These are phyloP conservation scores for Flaveria floridana DNA, from an alignment of 140 eudicot genomes.

Conservation along the genomic window DNA sequence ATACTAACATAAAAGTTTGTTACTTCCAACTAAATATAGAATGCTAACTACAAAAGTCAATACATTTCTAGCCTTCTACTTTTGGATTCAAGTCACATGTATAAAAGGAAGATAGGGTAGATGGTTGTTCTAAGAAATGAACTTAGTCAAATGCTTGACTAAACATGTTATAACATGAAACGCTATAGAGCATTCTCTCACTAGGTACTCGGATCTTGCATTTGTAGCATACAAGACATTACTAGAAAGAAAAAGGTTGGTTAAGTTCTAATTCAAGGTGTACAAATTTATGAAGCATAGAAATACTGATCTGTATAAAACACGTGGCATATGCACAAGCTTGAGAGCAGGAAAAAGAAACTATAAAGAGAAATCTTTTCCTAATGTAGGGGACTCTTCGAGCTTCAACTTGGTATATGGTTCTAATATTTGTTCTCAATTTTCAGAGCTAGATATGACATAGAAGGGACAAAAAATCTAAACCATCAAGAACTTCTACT, in stretches of 20 bases:
- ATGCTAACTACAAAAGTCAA: not conserved
- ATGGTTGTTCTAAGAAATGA: not conserved
- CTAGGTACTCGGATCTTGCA: not conserved
- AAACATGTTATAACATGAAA: not conserved
- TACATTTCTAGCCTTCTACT: not conserved
- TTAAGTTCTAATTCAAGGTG: conserved; percentile 8
- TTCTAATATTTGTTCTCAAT: too few species aligned
- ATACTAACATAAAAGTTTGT: not conserved
- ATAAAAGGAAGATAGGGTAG: not conserved
- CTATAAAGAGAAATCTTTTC: not conserved
- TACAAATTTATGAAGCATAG: not conserved
- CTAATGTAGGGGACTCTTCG: not conserved
- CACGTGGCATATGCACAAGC: conserved; percentile 1
- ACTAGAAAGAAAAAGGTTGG: not conserved
- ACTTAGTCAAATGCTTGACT: not conserved
- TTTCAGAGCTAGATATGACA: too few species aligned
- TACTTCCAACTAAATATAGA: not conserved
- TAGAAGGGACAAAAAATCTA: too few species aligned
- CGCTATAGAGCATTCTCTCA: not conserved
- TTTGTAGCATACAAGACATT: not conserved
- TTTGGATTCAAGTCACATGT: not conserved
- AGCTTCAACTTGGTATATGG: not conserved
- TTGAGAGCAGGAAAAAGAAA: not conserved
- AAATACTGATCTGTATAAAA: conserved; percentile 3
- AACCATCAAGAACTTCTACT: too few species aligned